These are phyloP conservation scores for Auriscalpium orientale DNA, from an alignment of 768 basidiomycete species.

Conservation along the genomic window DNA sequence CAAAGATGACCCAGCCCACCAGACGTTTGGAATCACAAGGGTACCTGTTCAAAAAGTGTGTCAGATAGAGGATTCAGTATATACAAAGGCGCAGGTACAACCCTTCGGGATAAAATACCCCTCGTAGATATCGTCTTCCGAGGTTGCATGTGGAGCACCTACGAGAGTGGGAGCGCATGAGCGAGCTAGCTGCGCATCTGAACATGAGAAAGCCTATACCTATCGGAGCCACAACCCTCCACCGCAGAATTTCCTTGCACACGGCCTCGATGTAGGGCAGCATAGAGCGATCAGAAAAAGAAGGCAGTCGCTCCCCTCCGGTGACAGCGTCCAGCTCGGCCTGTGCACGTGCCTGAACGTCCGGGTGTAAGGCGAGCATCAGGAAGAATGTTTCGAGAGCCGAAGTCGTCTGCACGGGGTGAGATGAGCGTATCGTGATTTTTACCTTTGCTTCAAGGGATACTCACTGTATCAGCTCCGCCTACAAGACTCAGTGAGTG, in stretches of 20 bases:
- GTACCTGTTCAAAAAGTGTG: neutral
- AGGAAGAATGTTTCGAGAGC: constrained; percentile 22
- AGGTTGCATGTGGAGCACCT: constrained; percentile 39
- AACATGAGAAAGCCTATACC: constrained; percentile 28
- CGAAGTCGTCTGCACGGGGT: constrained; percentile 11
- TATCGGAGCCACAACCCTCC: constrained; percentile 44
- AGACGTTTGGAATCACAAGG: constrained; percentile 2
- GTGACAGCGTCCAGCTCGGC: constrained; percentile 53
- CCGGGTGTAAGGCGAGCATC: constrained; percentile 13
- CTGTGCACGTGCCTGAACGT: constrained; percentile 39
- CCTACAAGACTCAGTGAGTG: too few species aligned
- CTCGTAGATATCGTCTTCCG: constrained; percentile 49
- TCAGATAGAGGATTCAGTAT: neutral
- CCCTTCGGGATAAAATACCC: constrained; percentile 54
- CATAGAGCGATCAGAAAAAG: constrained; percentile 39
- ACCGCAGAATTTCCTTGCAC: constrained; percentile 43
- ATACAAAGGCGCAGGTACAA: neutral
- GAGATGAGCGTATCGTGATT: too few species aligned
- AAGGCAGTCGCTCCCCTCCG: constrained; percentile 45
- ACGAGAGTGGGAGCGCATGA: too few species aligned
- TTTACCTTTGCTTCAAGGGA: too few species aligned
- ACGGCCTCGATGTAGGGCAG: constrained; percentile 51
- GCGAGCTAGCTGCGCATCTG: too few species aligned
- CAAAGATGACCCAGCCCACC: neutral
- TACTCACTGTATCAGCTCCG: too few species aligned